Conservation (phyloP, 2,329 filamentous ascomycete species). For the Verticillium tricorpus region DNA sequence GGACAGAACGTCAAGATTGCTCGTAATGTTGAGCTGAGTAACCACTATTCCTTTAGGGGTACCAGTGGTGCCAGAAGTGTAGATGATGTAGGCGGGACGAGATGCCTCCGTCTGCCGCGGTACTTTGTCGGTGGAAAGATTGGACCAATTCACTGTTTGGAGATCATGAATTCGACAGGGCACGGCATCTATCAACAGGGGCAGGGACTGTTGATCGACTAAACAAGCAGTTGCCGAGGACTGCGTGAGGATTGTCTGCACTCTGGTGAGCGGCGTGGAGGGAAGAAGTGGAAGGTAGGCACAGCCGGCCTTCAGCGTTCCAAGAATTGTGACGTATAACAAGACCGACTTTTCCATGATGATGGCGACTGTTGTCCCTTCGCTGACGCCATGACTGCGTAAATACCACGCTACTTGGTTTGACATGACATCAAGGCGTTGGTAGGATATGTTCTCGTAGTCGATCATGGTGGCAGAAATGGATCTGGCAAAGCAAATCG, state of each 20-base stretch:
- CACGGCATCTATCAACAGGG: conserved; percentile 31
- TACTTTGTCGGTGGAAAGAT: conserved; percentile 28
- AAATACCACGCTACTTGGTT: conserved; percentile 57
- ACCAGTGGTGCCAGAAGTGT: conserved; percentile 80
- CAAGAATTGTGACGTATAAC: conserved; percentile 72
- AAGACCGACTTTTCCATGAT: conserved; percentile 71
- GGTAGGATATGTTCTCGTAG: conserved; percentile 54
- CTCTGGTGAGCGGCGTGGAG: conserved; percentile 59
- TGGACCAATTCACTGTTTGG: conserved; percentile 17
- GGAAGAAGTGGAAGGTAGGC: conserved; percentile 78
- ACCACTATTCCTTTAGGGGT: conserved; percentile 75
- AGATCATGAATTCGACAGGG: conserved; percentile 27
- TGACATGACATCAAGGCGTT: conserved; percentile 50
- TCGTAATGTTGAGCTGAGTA: conserved; percentile 69
- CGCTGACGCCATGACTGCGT: conserved; percentile 34
- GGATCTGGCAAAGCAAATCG: conserved; percentile 58
- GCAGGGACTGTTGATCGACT: background rate
- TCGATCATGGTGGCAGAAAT: conserved; percentile 30
- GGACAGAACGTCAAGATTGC: conserved; percentile 66
- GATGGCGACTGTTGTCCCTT: conserved; percentile 63
- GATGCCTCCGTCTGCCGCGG: conserved; percentile 29
- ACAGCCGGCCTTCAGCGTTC: conserved; percentile 67
- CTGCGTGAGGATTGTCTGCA: conserved; percentile 58
- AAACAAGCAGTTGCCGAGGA: conserved; percentile 43
- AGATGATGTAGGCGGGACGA: conserved; percentile 70